These are phyloP conservation scores for Colletotrichum sp. DNA, from an alignment of 2,329 filamentous ascomycete genomes.

Conservation along the genomic window DNA sequence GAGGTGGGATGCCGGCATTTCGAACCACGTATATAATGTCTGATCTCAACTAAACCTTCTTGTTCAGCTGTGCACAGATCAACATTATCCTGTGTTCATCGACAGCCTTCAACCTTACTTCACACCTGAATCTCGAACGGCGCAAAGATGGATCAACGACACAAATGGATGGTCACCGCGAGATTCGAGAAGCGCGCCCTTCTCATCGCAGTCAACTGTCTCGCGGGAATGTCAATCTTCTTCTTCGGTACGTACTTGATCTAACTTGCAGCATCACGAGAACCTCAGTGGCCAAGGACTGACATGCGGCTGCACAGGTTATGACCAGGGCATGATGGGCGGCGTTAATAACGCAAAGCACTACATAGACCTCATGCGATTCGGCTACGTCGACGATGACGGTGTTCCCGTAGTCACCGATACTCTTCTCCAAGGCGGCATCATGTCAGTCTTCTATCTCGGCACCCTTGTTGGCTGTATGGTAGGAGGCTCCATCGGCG, in stretches of 20 bases:
- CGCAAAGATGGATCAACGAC: background rate
- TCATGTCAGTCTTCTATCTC: background rate
- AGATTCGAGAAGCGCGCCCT: background rate
- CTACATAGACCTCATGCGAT: background rate
- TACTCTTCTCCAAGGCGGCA: background rate
- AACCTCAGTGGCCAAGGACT: background rate
- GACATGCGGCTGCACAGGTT: background rate
- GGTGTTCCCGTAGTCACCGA: background rate
- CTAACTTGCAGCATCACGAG: background rate
- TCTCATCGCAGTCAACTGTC: background rate
- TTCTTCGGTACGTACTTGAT: background rate
- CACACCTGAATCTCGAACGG: background rate
- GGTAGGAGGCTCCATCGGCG: background rate
- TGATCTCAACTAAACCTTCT: background rate
- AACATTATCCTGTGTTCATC: background rate
- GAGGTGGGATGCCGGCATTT: background rate
- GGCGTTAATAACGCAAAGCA: background rate
- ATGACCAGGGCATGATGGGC: background rate
- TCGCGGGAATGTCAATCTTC: background rate
- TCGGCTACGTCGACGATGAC: background rate
- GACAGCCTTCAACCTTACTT: background rate
- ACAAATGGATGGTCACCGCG: background rate
- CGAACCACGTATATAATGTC: background rate
- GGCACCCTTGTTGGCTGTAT: background rate
- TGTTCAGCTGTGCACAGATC: background rate